Evolutionary conservation across 495 filamentous ascomycete species (phyloP).

Genomic region (Copromyces sp.): DNA sequence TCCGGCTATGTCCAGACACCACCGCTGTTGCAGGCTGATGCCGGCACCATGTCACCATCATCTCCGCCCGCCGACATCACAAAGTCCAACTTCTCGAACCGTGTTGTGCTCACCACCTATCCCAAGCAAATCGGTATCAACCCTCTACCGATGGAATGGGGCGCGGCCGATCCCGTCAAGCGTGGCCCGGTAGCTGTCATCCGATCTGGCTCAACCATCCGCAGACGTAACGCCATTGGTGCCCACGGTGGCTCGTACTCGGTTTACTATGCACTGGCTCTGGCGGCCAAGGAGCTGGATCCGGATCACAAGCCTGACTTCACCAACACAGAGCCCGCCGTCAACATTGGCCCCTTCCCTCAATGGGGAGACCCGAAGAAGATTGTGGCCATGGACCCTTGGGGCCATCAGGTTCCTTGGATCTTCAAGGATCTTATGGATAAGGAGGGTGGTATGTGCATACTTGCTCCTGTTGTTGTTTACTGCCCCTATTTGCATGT

Average conservation of each 20-base stretch:
- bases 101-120: constrained; percentile 64
- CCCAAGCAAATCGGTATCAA: constrained; percentile 91
- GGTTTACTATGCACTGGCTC: constrained; percentile 89
- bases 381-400: constrained; percentile 96
- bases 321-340: constrained; percentile 88
- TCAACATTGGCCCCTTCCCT: constrained; percentile 74
- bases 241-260: constrained; percentile 97
- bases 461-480: background rate
- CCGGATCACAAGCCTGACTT: constrained; percentile 80
- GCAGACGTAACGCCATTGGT: constrained; percentile 70
- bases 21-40: constrained; percentile 21
- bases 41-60: constrained; percentile 19
- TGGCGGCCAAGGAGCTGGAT: constrained; percentile 82
- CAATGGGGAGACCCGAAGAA: constrained; percentile 88
- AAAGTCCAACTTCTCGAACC: constrained; percentile 23
- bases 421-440: constrained; percentile 59
- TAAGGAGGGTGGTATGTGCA: constrained; percentile 44
- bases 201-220: constrained; percentile 60
- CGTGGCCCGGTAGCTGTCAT: constrained; percentile 90
- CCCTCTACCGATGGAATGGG: constrained; percentile 83
- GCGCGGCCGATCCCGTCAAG: constrained; percentile 57
- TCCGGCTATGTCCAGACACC: constrained; percentile 14
- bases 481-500: background rate
- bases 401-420: constrained; percentile 82
- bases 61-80: constrained; percentile 8